Evolutionary conservation across 768 basidiomycete species (phyloP), one percentile per base, ranked within the genome.

Genomic region (Russula vinacea): DNA sequence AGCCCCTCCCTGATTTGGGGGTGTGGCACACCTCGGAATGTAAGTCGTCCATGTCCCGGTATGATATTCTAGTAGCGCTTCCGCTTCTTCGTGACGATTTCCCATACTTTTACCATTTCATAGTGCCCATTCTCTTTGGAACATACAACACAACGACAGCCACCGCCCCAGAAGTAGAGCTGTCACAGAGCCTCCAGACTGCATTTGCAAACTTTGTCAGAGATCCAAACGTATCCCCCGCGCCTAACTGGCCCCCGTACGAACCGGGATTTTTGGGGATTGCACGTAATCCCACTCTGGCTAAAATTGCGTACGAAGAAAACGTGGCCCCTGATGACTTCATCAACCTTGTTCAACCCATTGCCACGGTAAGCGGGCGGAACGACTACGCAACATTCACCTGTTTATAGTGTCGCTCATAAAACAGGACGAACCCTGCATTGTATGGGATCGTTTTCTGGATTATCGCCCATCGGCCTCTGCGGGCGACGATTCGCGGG

Each of bases 81-180:
- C 14, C 7, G 40, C 40, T 35, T 42, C 13, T 42, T 39, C 5
- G 7, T 22, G 11, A 13, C 33, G 8, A 10, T 56, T 42, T 56
- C 40, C 35, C 10, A 58, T 16, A 9, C 33, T 1, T 32, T 35
- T 58, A 35, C 26, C 14, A 17, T 42, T n/a, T 11, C 2, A 17
- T 45, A 72, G 71, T 72, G 9, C 51, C 29, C 7, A 65, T 69
- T 39, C 62, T 74, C n/a, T 74, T 74, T 60, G 73, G 72, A 16
- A 72, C 72, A 2, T 72, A 63, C 67, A 73, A 71, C 44, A 47
- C 13, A n/a, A 60, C 64, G 0, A 72, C 72, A 0, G 73, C 72
- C 0, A 70, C 72, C 2, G 51, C 62, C 1, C 39, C 68, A 10
- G 70, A 74, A 55, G 66, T n/a, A 19, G 64, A 67, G 24, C 60